Evolutionary conservation across 129 eudicot species (phyloP), one percentile per base, ranked within the genome.

Genomic region (Ambrosia artemisiifolia): DNA sequence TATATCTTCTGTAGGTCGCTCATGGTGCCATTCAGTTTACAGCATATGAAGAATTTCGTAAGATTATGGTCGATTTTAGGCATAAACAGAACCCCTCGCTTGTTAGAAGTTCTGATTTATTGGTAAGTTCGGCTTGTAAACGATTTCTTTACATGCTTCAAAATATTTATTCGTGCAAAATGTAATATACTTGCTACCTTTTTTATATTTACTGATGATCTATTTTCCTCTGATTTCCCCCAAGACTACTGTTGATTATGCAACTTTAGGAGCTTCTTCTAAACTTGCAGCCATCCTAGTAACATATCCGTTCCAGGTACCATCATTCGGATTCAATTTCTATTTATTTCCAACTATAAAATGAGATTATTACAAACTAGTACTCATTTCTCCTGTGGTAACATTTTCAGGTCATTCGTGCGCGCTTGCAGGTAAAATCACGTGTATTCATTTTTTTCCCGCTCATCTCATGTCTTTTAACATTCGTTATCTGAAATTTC

Each of bases 21-120:
- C 99, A 95, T 86, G 99, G 99, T 59, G 99, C 99, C 59, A 80
- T 92, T 69, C 99, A 95, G 88, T 95, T 95, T 74, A 85, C 99
- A 69, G 90, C 99, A 57, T 95, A 95, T 49, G 99, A 95, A 80
- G 99, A 95, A 80, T 84, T 95, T 46, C 91, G 96, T 36, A 91
- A 91, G 76, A 44, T 73, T 62, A 62, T 81, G 36, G 75, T 88
- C 72, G 82, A 60, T 46, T 82, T 63, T 9, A 83, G 88, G 76
- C 79, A 84, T 69, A 61, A 12, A 57, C 73, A 68, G 10, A 69
- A 69, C 4, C 70, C 82, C 5, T 60, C 50, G 17, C 35, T 51
- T 56, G 73, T 78, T 57, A 81, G 17, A 56, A 36, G 51, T 65
- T 70, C 83, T 75, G 91, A 63, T 73, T 80, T 73, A 35, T 67